phyloP scores from a whole-genome alignment of 495 filamentous ascomycete genomes.

The Halenospora varia region DNA sequence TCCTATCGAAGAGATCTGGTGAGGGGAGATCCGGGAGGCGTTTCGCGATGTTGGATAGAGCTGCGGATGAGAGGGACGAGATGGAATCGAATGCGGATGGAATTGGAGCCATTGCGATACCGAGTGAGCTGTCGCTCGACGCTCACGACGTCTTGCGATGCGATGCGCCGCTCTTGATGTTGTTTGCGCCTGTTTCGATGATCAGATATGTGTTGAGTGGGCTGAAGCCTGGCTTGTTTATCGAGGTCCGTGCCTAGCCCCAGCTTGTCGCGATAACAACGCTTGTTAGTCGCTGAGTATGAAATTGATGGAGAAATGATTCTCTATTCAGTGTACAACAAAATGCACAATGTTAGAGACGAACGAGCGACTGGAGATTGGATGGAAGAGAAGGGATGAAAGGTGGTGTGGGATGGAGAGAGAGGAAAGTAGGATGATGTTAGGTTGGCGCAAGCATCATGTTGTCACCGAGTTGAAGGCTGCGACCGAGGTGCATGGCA shows the following conservation, averaged over 20 bases:
- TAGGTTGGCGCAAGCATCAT: not conserved
- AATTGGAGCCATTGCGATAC: conserved; percentile 23
- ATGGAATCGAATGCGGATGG: conserved; percentile 1
- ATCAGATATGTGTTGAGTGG: not conserved
- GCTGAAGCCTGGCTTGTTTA: not conserved
- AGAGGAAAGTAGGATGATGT: not conserved
- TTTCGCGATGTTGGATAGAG: conserved; percentile 4
- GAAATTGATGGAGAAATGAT: not conserved
- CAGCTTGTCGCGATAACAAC: not conserved
- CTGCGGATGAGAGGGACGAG: not conserved
- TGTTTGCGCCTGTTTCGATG: not conserved
- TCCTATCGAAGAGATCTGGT: not conserved
- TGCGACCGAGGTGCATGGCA: not conserved
- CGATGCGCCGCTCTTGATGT: not conserved
- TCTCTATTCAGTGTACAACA: not conserved
- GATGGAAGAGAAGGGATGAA: not conserved
- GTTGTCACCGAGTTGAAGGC: not conserved
- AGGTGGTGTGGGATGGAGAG: not conserved
- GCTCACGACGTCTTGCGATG: not conserved
- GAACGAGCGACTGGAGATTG: conserved; percentile 1
- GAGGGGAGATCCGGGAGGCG: not conserved
- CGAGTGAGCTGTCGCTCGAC: not conserved
- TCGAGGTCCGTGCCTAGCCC: not conserved
- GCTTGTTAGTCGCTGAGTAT: not conserved
- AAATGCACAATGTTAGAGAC: not conserved